Conservation (phyloP, 1,284 basidiomycete genomes). For the Apiotrichum akiyoshidainum region DNA sequence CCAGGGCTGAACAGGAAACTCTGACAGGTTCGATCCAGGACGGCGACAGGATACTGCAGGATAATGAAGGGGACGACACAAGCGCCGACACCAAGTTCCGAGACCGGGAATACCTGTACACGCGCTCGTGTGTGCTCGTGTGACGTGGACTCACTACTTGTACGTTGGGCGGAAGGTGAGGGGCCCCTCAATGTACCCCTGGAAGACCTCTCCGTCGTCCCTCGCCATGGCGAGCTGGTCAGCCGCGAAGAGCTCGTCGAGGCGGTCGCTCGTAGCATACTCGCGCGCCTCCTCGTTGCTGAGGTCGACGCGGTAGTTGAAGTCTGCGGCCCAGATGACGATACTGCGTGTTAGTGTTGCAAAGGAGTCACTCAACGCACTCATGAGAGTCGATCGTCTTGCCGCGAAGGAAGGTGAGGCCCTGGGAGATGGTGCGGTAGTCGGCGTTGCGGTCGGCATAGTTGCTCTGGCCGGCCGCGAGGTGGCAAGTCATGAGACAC, state of each 20-base stretch:
- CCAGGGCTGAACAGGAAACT: no score
- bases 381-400: constrained; percentile 86
- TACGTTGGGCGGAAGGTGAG: constrained; percentile 64
- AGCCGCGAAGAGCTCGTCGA: constrained; percentile 68
- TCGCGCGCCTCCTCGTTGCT: constrained; percentile 74
- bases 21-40: no score
- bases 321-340: constrained; percentile 90
- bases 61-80: no score
- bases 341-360: constrained; percentile 23
- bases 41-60: no score
- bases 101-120: no score
- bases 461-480: constrained; percentile 89
- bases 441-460: constrained; percentile 88
- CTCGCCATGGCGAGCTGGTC: constrained; percentile 80
- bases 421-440: constrained; percentile 79
- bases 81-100: no score
- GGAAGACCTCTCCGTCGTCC: constrained; percentile 68
- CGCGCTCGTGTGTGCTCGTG: no score
- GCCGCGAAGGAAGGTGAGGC: constrained; percentile 81
- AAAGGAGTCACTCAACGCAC: constrained; percentile 55
- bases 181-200: constrained; percentile 82
- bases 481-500: constrained; percentile 87
- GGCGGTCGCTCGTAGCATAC: constrained; percentile 62
- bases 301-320: constrained; percentile 89
- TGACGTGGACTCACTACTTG: constrained; percentile 44